phyloP scores from a whole-genome alignment of 345 rosid species.

The Aurinia saxatilis region DNA sequence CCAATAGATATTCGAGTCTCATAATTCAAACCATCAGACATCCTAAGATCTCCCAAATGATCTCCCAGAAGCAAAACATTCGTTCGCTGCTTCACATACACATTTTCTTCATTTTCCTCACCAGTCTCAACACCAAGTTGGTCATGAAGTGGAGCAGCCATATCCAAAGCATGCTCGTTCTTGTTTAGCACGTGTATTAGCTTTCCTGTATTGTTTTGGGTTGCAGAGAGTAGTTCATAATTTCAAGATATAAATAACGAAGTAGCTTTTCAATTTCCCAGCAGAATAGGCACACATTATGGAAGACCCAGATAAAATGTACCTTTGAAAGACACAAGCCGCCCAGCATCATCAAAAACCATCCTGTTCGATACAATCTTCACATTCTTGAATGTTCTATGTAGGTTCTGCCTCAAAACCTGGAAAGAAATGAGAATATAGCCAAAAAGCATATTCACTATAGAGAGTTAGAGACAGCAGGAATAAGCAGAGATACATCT shows the following conservation, averaged over 20 bases:
- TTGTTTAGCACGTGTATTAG: conserved; percentile 76
- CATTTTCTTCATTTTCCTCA: conserved; percentile 31
- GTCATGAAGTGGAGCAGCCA: conserved; percentile 78
- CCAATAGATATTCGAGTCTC: conserved; percentile 71
- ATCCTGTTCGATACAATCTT: conserved; percentile 77
- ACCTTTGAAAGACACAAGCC: conserved; percentile 78
- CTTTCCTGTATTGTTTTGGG: conserved; percentile 47
- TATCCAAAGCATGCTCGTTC: conserved; percentile 85
- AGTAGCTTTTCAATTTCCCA: background rate
- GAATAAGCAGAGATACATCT: background rate
- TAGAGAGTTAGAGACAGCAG: background rate
- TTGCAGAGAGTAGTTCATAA: conserved; percentile 1
- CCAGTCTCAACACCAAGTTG: conserved; percentile 36
- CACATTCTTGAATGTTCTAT: conserved; percentile 58
- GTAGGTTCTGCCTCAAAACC: conserved; percentile 88
- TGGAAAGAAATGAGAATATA: conserved; percentile 18
- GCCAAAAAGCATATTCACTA: background rate
- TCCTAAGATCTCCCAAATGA: conserved; percentile 74
- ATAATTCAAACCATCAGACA: conserved; percentile 85
- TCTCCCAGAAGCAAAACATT: conserved; percentile 87
- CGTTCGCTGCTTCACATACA: conserved; percentile 55
- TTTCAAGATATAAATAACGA: background rate
- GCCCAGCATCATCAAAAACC: conserved; percentile 56
- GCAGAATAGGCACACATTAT: background rate
- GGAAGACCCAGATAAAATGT: conserved; percentile 3